Percentiles rank a stretch among this genome's conserved stretches.
Evolutionary conservation across 257 asterid genomes (phyloP).

Genomic region (Petrea volubilis): DNA sequence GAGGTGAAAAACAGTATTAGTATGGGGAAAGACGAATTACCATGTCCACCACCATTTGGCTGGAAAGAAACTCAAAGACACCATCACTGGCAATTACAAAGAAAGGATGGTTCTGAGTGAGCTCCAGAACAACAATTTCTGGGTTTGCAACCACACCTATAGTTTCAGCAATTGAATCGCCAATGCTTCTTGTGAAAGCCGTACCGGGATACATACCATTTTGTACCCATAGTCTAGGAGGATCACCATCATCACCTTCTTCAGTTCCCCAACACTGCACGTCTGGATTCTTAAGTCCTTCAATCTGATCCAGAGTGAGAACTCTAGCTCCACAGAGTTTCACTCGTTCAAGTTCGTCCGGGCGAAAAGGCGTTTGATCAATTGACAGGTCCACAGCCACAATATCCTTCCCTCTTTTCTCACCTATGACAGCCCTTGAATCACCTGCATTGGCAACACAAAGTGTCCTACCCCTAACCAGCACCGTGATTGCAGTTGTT

Average conservation of each 20-base stretch:
- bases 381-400: constrained; percentile 86
- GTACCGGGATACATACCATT: constrained; percentile 99
- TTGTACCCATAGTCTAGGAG: constrained; percentile 96
- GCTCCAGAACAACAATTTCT: constrained; percentile 84
- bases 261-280: constrained; percentile 95
- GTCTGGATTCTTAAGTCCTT: constrained; percentile 81
- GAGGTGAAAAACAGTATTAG: background rate
- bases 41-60: constrained; percentile 97
- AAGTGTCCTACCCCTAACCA: constrained; percentile 74
- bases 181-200: constrained; percentile 94
- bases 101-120: constrained; percentile 73
- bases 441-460: constrained; percentile 91
- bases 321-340: constrained; percentile 97
- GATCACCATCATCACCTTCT: constrained; percentile 98
- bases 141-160: constrained; percentile 94
- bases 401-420: constrained; percentile 64
- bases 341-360: constrained; percentile 85
- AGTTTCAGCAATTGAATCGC: constrained; percentile 94
- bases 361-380: constrained; percentile 91
- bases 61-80: constrained; percentile 92
- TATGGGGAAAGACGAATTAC: constrained; percentile 38
- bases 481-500: constrained; percentile 83
- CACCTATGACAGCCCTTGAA: constrained; percentile 89
- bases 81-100: constrained; percentile 95
- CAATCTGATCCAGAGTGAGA: constrained; percentile 95